These are phyloP conservation scores for Pisolithus albus DNA, from an alignment of 768 basidiomycete genomes.

Conservation along the genomic window DNA sequence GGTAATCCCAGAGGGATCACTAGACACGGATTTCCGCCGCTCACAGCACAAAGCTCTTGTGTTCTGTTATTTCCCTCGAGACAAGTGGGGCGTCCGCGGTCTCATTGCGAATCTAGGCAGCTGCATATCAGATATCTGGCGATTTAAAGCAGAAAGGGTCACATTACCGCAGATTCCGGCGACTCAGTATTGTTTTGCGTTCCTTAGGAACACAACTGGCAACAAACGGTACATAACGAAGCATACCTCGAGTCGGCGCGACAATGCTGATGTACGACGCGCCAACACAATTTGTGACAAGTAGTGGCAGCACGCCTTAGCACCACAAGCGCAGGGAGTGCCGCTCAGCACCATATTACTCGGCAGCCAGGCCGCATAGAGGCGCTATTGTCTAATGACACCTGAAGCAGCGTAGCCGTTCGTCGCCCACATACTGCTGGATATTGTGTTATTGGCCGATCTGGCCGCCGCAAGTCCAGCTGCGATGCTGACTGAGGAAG, in stretches of 20 bases:
- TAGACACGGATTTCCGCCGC: slow-evolving; percentile 12
- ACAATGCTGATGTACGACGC: slow-evolving; percentile 71
- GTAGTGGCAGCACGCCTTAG: background rate
- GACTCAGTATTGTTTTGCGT: slow-evolving; percentile 36
- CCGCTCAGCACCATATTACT: too few species aligned
- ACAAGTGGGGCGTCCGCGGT: slow-evolving; percentile 52
- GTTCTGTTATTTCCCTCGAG: too few species aligned
- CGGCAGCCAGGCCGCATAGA: too few species aligned
- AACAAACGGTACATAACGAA: slow-evolving; percentile 70
- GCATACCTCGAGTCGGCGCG: slow-evolving; percentile 59
- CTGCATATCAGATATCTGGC: too few species aligned
- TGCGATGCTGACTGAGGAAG: background rate
- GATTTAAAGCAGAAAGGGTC: too few species aligned
- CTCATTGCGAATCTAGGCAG: slow-evolving; percentile 58
- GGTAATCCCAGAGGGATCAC: slow-evolving; percentile 14
- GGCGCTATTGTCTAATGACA: background rate
- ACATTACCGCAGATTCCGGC: slow-evolving; percentile 28
- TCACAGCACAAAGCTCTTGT: slow-evolving; percentile 54
- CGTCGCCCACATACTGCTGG: too few species aligned
- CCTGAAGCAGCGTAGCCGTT: too few species aligned
- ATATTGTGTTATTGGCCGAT: too few species aligned
- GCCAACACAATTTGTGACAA: slow-evolving; percentile 33
- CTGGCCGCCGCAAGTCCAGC: background rate
- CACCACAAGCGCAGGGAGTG: slow-evolving; percentile 30
- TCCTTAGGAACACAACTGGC: slow-evolving; percentile 70